These are phyloP conservation scores for Pleurotus salmoneostramineus DNA, from an alignment of 768 basidiomycete species.

Conservation along the genomic window DNA sequence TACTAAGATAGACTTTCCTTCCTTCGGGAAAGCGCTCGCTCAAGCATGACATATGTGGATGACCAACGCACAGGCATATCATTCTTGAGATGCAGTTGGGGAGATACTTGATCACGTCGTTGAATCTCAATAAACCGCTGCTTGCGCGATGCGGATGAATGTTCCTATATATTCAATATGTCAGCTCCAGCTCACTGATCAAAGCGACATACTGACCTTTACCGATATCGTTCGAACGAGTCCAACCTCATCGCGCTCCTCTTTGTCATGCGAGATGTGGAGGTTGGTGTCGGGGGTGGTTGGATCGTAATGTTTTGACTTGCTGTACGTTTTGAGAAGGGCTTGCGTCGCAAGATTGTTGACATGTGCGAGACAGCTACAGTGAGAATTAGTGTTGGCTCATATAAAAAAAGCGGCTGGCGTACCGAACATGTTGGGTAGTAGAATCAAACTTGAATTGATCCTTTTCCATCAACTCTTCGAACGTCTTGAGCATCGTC, in stretches of 20 bases:
- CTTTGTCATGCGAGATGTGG: not conserved
- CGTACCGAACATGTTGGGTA: not conserved
- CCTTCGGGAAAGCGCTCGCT: conserved; percentile 9
- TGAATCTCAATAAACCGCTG: conserved; percentile 17
- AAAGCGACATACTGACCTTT: conserved; percentile 8
- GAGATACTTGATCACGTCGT: not conserved
- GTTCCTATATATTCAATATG: not conserved
- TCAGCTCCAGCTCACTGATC: no score
- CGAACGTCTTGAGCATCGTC: conserved; percentile 28
- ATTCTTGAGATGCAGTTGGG: conserved; percentile 17
- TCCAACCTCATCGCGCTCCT: conserved; percentile 18
- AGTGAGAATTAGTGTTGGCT: conserved; percentile 5
- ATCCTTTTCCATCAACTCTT: not conserved
- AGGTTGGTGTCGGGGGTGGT: conserved; percentile 14
- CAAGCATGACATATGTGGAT: conserved; percentile 27
- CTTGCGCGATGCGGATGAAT: conserved; percentile 13
- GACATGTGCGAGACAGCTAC: conserved; percentile 23
- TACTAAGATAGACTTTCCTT: conserved; percentile 1
- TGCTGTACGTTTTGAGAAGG: conserved; percentile 21
- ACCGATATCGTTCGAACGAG: conserved; percentile 8
- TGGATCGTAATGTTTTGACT: conserved; percentile 18
- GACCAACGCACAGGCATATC: conserved; percentile 28
- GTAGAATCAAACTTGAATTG: conserved; percentile 9
- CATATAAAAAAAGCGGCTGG: not conserved
- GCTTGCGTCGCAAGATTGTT: conserved; percentile 31